Evolutionary conservation across 148 eudicot species (phyloP), one percentile per base, ranked within the genome.

Genomic region (Fagopyrum homotropicum): DNA sequence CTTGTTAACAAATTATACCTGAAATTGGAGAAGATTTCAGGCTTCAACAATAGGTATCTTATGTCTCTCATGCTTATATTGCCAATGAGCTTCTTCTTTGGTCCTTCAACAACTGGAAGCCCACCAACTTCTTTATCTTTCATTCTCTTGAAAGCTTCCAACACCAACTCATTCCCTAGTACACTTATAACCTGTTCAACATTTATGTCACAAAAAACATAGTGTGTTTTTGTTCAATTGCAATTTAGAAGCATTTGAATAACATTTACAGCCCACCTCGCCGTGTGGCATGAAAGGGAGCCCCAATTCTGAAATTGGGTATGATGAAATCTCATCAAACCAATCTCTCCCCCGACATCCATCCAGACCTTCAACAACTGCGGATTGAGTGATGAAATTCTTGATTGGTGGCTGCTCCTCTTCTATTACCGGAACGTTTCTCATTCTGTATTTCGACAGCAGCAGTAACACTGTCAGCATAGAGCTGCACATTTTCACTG

Each of bases 71-170:
- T 92, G 91, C 97, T 90, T 55, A 96, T 64, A 80, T 84, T 96
- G 49, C 99, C 99, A 51, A 90, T 70, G 15, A 90, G 86, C 79
- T 87, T 96, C 84, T 78, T 90, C 29, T 83, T 84, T 57, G 88
- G 77, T 52, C 93, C 98, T 75, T 96, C 99, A 1, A 90, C 83
- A 30, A 96, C 94, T 2, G 99, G 99, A 35, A 96, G 91, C 45
- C 99, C 99, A 26, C 99, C 99, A 6, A 96, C 90, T 72, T 88
- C 77, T 64, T 88, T 75, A 69, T 92, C 97, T 81, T 89, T 96
- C 99, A 96, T 92, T 74, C 84, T 80, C 77, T 89, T 92, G 81
- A 95, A 96, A 50, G 98, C 97, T 84, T 92, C 98, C 57, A 96
- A 85, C 70, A 96, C 73, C 75, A 89, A 77, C 77, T 92, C 98